phyloP scores from a whole-genome alignment of 2,329 filamentous ascomycete genomes.

The Venturia aucupariae region DNA sequence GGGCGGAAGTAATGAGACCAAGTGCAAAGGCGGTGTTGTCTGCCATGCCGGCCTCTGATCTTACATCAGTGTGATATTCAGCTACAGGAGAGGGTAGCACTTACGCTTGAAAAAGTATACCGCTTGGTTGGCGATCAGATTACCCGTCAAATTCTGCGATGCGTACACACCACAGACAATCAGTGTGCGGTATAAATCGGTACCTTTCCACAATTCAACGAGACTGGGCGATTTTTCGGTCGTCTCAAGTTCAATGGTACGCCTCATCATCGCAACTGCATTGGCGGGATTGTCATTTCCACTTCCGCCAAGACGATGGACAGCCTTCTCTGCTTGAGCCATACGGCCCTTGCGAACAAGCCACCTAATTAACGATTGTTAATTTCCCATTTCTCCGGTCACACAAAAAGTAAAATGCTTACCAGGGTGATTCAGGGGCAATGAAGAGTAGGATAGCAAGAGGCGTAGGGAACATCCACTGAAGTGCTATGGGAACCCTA shows the following conservation, averaged over 20 bases:
- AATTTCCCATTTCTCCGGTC: too few species aligned
- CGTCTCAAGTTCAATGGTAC: slow-evolving; percentile 74
- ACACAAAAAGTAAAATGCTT: too few species aligned
- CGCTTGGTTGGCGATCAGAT: slow-evolving; percentile 38
- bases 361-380: slow-evolving; percentile 34
- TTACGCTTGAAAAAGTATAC: slow-evolving; percentile 43
- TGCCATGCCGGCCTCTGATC: slow-evolving; percentile 11
- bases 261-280: slow-evolving; percentile 85
- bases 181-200: slow-evolving; percentile 69
- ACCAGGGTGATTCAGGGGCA: slow-evolving; percentile 61
- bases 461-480: slow-evolving; percentile 67
- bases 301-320: slow-evolving; percentile 55
- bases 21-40: slow-evolving; percentile 38
- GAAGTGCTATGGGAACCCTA: slow-evolving; percentile 11
- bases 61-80: slow-evolving; percentile 44
- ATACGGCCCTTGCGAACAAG: slow-evolving; percentile 57
- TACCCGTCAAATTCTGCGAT: slow-evolving; percentile 40
- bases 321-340: slow-evolving; percentile 56
- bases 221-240: slow-evolving; percentile 7
- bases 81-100: slow-evolving; percentile 30
- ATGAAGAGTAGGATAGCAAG: slow-evolving; percentile 57
- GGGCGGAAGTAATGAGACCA: slow-evolving; percentile 62
- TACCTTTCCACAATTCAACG: slow-evolving; percentile 54
- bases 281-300: slow-evolving; percentile 66
- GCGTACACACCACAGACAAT: slow-evolving; percentile 49